Conservation (phyloP, 371 early-diverging fungal species). For the Mucor indicus region DNA sequence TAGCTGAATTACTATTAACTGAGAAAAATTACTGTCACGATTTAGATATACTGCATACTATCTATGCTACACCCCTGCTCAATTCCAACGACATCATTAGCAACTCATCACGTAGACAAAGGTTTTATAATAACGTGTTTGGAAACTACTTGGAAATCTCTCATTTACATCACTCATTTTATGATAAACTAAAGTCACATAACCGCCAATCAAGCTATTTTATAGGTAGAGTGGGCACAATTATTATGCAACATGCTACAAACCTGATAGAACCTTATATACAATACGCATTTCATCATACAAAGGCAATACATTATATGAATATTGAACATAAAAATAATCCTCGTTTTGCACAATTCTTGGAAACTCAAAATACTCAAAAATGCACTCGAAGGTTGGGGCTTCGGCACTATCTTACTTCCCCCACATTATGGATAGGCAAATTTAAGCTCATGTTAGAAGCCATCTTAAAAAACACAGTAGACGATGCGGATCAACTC, state of each 20-base stretch:
- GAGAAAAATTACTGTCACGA: conserved; percentile 32
- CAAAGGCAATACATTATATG: conserved; percentile 11
- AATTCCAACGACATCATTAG: conserved; percentile 7
- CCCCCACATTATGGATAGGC: conserved; percentile 36
- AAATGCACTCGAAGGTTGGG: conserved; percentile 29
- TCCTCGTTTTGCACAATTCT: conserved; percentile 15
- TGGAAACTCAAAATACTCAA: conserved; percentile 17
- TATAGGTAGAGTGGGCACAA: conserved; percentile 15
- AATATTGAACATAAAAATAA: conserved; percentile 21
- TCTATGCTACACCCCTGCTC: conserved; percentile 34
- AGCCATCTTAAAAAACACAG: conserved; percentile 32
- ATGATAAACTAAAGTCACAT: conserved; percentile 3
- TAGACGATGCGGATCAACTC: conserved; percentile 23
- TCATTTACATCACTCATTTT: conserved; percentile 18
- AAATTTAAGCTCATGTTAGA: conserved; percentile 26
- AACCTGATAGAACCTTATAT: conserved; percentile 22
- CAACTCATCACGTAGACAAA: conserved; percentile 4
- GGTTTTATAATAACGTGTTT: conserved; percentile 32
- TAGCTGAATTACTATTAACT: conserved; percentile 28
- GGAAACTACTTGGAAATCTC: conserved; percentile 27
- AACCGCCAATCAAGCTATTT: conserved; percentile 15
- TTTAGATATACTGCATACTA: conserved; percentile 20
- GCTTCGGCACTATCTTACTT: conserved; percentile 29
- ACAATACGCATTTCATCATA: conserved; percentile 17
- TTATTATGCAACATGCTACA: conserved; percentile 14